Evolutionary conservation across 129 eudicot genomes (phyloP), one percentile per base, ranked within the genome.

Genomic region (Saposhnikovia divaricata): DNA sequence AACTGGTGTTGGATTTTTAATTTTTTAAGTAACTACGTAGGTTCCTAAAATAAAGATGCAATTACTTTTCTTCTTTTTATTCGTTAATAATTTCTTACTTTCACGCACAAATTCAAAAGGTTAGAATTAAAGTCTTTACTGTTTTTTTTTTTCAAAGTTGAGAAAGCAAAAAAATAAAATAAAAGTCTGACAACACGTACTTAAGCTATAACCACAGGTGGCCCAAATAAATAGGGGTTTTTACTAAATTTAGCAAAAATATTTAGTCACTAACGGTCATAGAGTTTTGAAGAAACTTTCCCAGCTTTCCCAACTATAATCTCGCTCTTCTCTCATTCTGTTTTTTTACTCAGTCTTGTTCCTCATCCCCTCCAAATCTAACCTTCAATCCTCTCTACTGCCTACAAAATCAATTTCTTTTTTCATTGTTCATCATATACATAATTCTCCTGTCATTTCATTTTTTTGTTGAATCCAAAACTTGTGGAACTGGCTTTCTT

Each of bases 291-390:
- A 85, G 81, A 80, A 85, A 86, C 83, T 38, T 85, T 84, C 85
- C 87, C 53, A 85, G 84, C 83, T 38, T 85, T 84, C 85, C 87
- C 53, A 74, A 74, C 80, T 72, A 68, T 74, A 80, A 27, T 87
- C 34, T 61, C 86, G 91, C 69, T 53, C 66, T 63, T 70, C 82
- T 85, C 82, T 79, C 79, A 57, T 80, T 72, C 84, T 70, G 81
- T 78, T 80, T 48, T 86, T 85, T 85, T 83, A 90, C 96, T 85
- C 39, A 19, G 86, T 90, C 96, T 83, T 68, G 76, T 63, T 39
- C n/a, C 74, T 80, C 85, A 43, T 89, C 90, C 71, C 84, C 85
- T 79, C 27, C 77, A 66, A 77, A 84, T 82, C 76, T 79, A 74
- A 84, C 42, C 73, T 34, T 48, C 72, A 77, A 78, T 75, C n/a